Evolutionary conservation across 1,284 basidiomycete species (phyloP), one percentile per base, ranked within the genome.

Genomic region (Trametes sp.): DNA sequence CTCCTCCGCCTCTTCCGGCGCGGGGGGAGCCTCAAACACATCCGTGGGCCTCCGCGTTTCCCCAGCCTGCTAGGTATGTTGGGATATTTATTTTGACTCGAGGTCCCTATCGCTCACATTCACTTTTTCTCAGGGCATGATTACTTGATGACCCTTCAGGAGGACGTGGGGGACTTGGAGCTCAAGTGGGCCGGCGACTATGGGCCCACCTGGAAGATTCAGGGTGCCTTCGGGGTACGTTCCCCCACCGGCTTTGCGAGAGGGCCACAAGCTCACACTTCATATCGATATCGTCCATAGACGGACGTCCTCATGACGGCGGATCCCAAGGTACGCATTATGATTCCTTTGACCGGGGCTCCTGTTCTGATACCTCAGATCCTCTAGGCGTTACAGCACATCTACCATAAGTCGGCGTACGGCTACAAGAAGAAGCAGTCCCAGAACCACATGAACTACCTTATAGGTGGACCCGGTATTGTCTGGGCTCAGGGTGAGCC

Each of bases 381-480:
- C 24, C 23, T 2, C 6, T 31, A 70, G 70, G 73, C 66, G 1
- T n/a, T 74, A 16, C 71, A 75, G 38, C 68, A 75, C 51, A 61
- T 75, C 28, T 64, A 68, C 11, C 73, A 73, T 14, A 73, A 72
- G 35, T 61, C 68, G 1, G 71, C 63, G 2, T 71, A 73, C 54
- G 60, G 58, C 29, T 74, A 69, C 51, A 54, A 46, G 9, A 75
- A 75, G 63, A 50, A 62, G 9, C 29, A 33, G 4, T 63, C 69
- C n/a, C 55, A 60, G 26, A 63, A 54, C 36, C 49, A 64, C 31
- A 52, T 63, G 11, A 50, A n/a, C 2, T 57, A 57, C 10, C 38
- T 73, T 5, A 36, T 66, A n/a, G 33, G 58, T 8, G 73, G 73
- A 5, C 59, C 65, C 0, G 69, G 70, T 3, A 54, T 73, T 6